Evolutionary conservation across 306 rosid species (phyloP).

Genomic region (Urtica urens): DNA sequence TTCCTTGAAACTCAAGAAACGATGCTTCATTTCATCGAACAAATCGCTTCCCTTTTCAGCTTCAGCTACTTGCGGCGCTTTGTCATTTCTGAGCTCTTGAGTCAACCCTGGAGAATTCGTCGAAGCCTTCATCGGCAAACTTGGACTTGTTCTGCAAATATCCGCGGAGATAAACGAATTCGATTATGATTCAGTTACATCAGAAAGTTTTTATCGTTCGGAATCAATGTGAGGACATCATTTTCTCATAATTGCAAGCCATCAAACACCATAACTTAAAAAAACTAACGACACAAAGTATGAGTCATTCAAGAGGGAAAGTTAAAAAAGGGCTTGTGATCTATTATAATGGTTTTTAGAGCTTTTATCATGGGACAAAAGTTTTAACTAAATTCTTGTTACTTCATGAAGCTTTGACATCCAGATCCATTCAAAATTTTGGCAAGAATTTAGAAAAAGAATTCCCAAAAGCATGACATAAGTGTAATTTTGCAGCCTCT

Average conservation of each 20-base stretch:
- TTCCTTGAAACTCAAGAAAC: slow-evolving; percentile 66
- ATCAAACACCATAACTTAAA: slow-evolving; percentile 9
- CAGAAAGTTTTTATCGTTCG: slow-evolving; percentile 20
- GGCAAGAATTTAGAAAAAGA: slow-evolving; percentile 2
- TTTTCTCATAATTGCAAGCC: slow-evolving; percentile 16
- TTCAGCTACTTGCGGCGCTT: slow-evolving; percentile 25
- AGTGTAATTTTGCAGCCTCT: not conserved
- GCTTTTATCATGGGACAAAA: too few species aligned
- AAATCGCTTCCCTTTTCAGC: slow-evolving; percentile 31
- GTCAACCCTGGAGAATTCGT: slow-evolving; percentile 42
- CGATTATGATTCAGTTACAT: slow-evolving; percentile 9
- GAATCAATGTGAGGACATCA: slow-evolving; percentile 22
- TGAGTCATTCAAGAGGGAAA: not conserved
- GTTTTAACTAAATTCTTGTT: too few species aligned
- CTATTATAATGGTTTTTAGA: too few species aligned
- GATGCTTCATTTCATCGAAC: slow-evolving; percentile 54
- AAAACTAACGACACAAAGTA: slow-evolving; percentile 5
- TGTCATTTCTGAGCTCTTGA: slow-evolving; percentile 32
- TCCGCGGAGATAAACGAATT: slow-evolving; percentile 3
- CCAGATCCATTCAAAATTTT: slow-evolving; percentile 4
- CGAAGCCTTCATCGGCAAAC: slow-evolving; percentile 48
- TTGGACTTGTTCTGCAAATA: slow-evolving; percentile 36
- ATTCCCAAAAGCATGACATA: not conserved
- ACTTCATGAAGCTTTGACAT: too few species aligned
- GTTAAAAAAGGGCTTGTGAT: too few species aligned